A percentile compares a stretch with the other conserved stretches of the same genome.
Evolutionary conservation across 371 early-diverging fungal species (phyloP).

Genomic region (Mucor racemosus): DNA sequence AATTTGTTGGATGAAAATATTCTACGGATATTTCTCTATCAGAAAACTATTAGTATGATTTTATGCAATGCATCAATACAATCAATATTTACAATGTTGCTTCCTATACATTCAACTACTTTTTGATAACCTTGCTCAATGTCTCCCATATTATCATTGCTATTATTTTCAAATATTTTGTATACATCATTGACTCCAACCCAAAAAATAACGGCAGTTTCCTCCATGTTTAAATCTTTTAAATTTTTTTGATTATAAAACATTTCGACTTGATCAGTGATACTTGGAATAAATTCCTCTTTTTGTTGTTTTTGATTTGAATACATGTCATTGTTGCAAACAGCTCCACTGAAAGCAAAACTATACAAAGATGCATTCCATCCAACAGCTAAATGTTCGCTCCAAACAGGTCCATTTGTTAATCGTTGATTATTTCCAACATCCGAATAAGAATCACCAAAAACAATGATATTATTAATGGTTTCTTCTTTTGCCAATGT

Average conservation of each 20-base stretch:
- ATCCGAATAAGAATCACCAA: slow-evolving; percentile 58
- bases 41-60: background rate
- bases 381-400: slow-evolving; percentile 45
- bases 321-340: slow-evolving; percentile 39
- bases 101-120: slow-evolving; percentile 41
- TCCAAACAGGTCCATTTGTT: slow-evolving; percentile 58
- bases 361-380: slow-evolving; percentile 49
- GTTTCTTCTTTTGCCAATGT: slow-evolving; percentile 5
- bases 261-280: slow-evolving; percentile 51
- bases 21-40: slow-evolving; percentile 42
- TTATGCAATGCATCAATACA: background rate
- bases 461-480: slow-evolving; percentile 47
- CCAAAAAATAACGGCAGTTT: slow-evolving; percentile 49
- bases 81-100: slow-evolving; percentile 37
- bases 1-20: slow-evolving; percentile 41
- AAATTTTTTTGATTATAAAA: slow-evolving; percentile 41
- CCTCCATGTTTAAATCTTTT: slow-evolving; percentile 32
- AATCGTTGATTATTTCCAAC: slow-evolving; percentile 41
- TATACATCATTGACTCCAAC: slow-evolving; percentile 48
- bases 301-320: background rate
- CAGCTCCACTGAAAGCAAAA: slow-evolving; percentile 52
- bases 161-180: slow-evolving; percentile 23
- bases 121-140: slow-evolving; percentile 11
- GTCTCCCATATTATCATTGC: background rate
- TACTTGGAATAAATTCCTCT: slow-evolving; percentile 32